Evolutionary conservation across 306 rosid genomes (phyloP), one percentile per base, ranked within the genome.

Genomic region (peach (Prunus persica)): DNA sequence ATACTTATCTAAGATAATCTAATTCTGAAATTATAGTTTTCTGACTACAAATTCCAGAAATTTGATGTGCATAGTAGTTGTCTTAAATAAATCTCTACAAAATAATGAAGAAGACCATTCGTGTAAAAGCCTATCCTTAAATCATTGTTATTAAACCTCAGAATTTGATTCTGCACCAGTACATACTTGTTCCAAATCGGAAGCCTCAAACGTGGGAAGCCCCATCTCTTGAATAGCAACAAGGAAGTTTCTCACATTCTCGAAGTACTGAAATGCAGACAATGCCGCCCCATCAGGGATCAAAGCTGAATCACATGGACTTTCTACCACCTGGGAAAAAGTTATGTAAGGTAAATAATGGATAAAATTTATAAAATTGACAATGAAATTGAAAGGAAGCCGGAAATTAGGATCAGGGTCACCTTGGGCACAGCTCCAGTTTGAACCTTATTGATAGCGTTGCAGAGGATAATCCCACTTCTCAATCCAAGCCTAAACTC

Each of bases 181-280:
- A 83, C 91, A 68, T 90, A 94, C 98, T 84, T 94, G 98, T 83
- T 92, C 98, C 32, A 94, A 93, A 89, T 94, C 98, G 77, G 98
- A 94, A 67, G 93, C 88, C 89, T 94, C 97, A 63, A 94, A 91
- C 58, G 93, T 84, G 63, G 98, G 98, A 80, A 91, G 76, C 65
- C 96, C 96, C 87, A 94, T 80, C 76, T 84, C 96, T 80, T 91
- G 91, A 25, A 87, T 58, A 30, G 97, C 97, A 66, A 87, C 97
- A 41, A 86, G 85, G 79, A 94, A 94, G 82, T 94, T 94, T 88
- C 97, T 90, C 65, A 90, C 93, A 49, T 94, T 94, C 84, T 94
- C 98, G 57, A 94, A 94, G 88, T 94, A 94, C 74, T 94, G 98
- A 84, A 83, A 94, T 14, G 97, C 98, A 0, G 97, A 90, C 68